A percentile compares a stretch with the other conserved stretches of the same genome.
Evolutionary conservation across 352 stramenopile genomes (phyloP).

Genomic region (Phytophthora gonapodyides): DNA sequence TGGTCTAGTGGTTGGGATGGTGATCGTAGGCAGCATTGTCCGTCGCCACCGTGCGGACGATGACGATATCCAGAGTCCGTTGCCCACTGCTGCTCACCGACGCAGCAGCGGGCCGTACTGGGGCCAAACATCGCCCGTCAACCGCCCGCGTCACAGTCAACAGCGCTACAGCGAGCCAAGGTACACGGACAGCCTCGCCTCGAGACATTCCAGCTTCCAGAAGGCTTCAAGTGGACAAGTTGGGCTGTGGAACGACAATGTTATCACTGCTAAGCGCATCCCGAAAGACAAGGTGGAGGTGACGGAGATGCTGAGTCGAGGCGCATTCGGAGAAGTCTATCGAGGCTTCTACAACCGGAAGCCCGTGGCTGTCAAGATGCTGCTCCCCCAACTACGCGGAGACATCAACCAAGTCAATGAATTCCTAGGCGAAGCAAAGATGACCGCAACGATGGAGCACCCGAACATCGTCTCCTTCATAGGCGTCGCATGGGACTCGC

Average conservation of each 20-base stretch:
- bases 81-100: neutral
- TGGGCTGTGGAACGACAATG: slow-evolving; percentile 28
- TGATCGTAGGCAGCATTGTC: slow-evolving; percentile 5
- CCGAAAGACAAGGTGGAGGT: slow-evolving; percentile 28
- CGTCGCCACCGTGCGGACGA: neutral
- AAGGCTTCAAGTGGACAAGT: neutral
- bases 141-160: neutral
- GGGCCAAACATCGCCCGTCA: slow-evolving; percentile 8
- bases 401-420: slow-evolving; percentile 38
- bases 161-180: slow-evolving; percentile 8
- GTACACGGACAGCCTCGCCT: slow-evolving; percentile 1
- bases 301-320: slow-evolving; percentile 26
- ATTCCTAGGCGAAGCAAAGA: slow-evolving; percentile 22
- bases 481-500: slow-evolving; percentile 53
- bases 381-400: slow-evolving; percentile 22
- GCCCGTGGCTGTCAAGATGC: slow-evolving; percentile 37
- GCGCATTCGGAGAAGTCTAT: slow-evolving; percentile 44
- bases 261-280: slow-evolving; percentile 32
- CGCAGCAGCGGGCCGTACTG: slow-evolving; percentile 3
- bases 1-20: neutral
- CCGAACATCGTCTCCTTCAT: slow-evolving; percentile 48
- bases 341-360: slow-evolving; percentile 31
- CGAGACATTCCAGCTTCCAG: neutral
- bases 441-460: slow-evolving; percentile 36
- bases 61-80: slow-evolving; percentile 4